Conservation (phyloP, 2,329 filamentous ascomycete species). For the Epicoccum sorghinum region DNA sequence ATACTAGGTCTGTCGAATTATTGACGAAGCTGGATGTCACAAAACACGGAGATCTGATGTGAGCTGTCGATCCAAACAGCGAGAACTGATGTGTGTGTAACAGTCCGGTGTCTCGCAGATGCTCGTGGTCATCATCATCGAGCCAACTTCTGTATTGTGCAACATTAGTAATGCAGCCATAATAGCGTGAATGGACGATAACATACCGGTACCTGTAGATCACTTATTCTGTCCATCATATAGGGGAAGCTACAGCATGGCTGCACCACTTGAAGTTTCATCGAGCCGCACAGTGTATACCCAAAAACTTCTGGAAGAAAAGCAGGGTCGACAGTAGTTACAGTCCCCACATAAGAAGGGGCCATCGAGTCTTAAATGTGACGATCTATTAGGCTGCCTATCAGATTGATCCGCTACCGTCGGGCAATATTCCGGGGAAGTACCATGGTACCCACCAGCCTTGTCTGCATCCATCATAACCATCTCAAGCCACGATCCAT, state of each 20-base stretch:
- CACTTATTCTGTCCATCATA: not conserved
- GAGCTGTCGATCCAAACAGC: not conserved
- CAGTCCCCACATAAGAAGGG: no score
- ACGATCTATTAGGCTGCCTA: no score
- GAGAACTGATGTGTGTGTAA: not conserved
- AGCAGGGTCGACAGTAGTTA: no score
- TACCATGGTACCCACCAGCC: not conserved
- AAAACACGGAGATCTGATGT: conserved; percentile 1
- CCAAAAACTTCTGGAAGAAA: not conserved
- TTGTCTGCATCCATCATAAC: not conserved
- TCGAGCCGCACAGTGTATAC: not conserved
- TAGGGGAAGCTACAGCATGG: not conserved
- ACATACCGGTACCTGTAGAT: not conserved
- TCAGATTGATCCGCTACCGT: not conserved
- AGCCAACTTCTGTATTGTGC: not conserved
- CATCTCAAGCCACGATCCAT: conserved; percentile 6
- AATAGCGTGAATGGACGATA: not conserved
- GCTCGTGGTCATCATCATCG: not conserved
- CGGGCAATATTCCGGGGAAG: conserved; percentile 4
- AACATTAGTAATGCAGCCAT: not conserved
- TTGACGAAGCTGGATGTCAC: not conserved
- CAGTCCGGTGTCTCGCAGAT: conserved; percentile 7
- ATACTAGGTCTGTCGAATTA: not conserved
- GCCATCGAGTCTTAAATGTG: no score
- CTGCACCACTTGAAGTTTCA: not conserved